A percentile compares a stretch with the other conserved stretches of the same genome.
These are phyloP conservation scores for Tubosaeta sp. DNA, from an alignment of 768 basidiomycete species.

Conservation along the genomic window DNA sequence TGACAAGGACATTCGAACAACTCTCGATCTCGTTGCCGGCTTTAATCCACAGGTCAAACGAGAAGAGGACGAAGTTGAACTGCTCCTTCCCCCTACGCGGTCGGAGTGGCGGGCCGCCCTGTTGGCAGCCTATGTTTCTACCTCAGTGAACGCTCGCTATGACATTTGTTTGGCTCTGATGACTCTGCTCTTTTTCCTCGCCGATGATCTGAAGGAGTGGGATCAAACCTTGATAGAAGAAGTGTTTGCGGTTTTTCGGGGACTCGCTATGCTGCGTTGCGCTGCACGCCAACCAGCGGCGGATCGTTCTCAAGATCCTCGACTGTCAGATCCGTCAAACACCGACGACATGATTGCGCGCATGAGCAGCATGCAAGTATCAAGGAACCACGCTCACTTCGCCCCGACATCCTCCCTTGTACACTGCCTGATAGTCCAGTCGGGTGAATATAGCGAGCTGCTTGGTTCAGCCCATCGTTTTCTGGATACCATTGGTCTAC, in stretches of 20 bases:
- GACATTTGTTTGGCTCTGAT: conserved; percentile 66
- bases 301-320: conserved; percentile 29
- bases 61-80: conserved; percentile 69
- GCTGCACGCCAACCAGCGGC: conserved; percentile 56
- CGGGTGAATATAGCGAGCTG: conserved; percentile 44
- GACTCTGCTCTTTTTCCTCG: conserved; percentile 65
- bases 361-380: conserved; percentile 73
- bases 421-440: conserved; percentile 56
- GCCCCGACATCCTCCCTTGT: conserved; percentile 58
- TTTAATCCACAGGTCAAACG: conserved; percentile 67
- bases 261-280: conserved; percentile 65
- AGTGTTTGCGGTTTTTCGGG: conserved; percentile 77
- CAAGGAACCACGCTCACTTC: conserved; percentile 42
- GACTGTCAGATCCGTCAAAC: conserved; percentile 30
- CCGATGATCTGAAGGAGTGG: conserved; percentile 59
- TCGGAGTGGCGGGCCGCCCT: conserved; percentile 63
- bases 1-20: conserved; percentile 49
- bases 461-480: conserved; percentile 66
- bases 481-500: conserved; percentile 59
- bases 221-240: conserved; percentile 64
- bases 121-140: conserved; percentile 57
- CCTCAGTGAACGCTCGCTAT: conserved; percentile 68
- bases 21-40: conserved; percentile 68
- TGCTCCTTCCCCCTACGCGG: conserved; percentile 45
- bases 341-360: conserved; percentile 63